Conservation (phyloP, 768 basidiomycete genomes). For the Podaxis mareebaensis region DNA sequence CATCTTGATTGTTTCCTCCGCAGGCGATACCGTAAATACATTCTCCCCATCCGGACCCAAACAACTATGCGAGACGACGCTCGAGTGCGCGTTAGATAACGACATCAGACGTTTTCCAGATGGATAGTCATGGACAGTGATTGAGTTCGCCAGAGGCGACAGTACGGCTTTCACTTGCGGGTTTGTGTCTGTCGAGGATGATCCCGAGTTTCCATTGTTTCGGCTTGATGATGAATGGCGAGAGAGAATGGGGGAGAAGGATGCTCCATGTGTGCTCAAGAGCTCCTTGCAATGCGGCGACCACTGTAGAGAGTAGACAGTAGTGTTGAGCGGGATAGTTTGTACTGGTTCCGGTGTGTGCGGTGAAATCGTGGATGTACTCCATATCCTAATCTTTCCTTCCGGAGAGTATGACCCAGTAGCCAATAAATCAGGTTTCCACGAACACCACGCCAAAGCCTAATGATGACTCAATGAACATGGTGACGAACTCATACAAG, state of each 20-base stretch:
- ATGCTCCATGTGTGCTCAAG: slow-evolving; percentile 81
- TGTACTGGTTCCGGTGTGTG: slow-evolving; percentile 40
- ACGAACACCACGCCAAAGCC: slow-evolving; percentile 88
- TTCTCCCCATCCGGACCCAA: slow-evolving; percentile 62
- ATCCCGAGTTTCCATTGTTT: slow-evolving; percentile 28
- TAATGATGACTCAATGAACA: slow-evolving; percentile 26
- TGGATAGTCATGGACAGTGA: slow-evolving; percentile 80
- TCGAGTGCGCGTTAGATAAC: slow-evolving; percentile 55
- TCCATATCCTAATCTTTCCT: slow-evolving; percentile 53
- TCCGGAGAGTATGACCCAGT: slow-evolving; percentile 55
- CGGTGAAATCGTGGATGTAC: slow-evolving; percentile 29
- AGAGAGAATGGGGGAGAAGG: slow-evolving; percentile 40
- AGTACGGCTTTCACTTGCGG: slow-evolving; percentile 49
- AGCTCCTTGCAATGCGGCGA: slow-evolving; percentile 86
- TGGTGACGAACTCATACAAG: background rate
- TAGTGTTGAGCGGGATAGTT: slow-evolving; percentile 79
- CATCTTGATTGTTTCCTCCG: slow-evolving; percentile 71
- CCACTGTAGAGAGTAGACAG: slow-evolving; percentile 68
- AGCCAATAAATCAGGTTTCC: slow-evolving; percentile 78
- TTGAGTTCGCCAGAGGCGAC: slow-evolving; percentile 61
- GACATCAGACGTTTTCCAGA: slow-evolving; percentile 48
- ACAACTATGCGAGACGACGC: slow-evolving; percentile 59
- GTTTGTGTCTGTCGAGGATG: slow-evolving; percentile 25
- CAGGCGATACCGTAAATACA: slow-evolving; percentile 63
- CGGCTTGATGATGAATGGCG: background rate